Conservation (phyloP, 1,284 basidiomycete genomes). For the Microstroma glucosiphilum region DNA sequence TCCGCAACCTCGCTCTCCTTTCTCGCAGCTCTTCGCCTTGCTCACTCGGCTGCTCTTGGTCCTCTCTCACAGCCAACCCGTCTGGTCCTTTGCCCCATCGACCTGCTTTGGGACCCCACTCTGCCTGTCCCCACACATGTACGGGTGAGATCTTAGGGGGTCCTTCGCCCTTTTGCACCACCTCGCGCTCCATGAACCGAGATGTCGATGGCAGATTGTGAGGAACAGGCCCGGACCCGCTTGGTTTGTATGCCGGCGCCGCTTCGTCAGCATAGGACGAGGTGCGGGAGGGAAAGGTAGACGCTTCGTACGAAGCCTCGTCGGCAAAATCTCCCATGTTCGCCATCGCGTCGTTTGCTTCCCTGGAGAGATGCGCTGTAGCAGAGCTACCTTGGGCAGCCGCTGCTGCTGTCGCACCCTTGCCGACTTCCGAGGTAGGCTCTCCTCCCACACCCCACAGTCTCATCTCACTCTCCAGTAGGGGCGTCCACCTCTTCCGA, state of each 20-base stretch:
- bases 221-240: not conserved
- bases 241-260: not conserved
- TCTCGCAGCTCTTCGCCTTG: conserved; percentile 8
- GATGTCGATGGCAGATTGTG: not conserved
- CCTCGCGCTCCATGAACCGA: not conserved
- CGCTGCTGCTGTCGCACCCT: not conserved
- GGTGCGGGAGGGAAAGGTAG: conserved; percentile 18
- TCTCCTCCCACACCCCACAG: conserved; percentile 19
- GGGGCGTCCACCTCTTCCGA: conserved; percentile 31
- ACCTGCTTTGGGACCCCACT: conserved; percentile 56
- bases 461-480: conserved; percentile 24
- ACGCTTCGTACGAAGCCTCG: conserved; percentile 25
- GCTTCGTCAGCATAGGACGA: not conserved
- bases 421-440: not conserved
- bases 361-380: conserved; percentile 6
- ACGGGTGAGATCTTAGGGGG: conserved; percentile 29
- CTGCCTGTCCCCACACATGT: conserved; percentile 51
- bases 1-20: conserved; percentile 10
- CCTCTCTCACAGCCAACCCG: not conserved
- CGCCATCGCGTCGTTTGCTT: conserved; percentile 10
- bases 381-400: conserved; percentile 18
- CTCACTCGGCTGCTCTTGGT: conserved; percentile 2
- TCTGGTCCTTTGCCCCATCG: conserved; percentile 53
- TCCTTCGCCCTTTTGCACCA: conserved; percentile 11
- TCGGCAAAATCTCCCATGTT: conserved; percentile 25